phyloP scores from a whole-genome alignment of 306 rosid genomes.

The Albizia julibrissin region DNA sequence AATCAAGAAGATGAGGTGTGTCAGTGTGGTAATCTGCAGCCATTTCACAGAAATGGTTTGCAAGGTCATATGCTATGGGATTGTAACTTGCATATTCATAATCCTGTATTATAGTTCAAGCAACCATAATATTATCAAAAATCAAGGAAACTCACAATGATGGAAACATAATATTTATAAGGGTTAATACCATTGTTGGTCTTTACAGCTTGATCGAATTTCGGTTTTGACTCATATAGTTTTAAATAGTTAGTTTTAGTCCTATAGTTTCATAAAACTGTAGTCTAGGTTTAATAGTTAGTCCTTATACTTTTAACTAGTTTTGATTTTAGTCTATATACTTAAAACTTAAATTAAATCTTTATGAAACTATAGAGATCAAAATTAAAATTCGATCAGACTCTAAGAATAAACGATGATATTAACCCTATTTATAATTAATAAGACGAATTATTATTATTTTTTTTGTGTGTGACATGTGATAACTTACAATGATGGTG shows the following conservation, averaged over 20 bases:
- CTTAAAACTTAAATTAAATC: too few species aligned
- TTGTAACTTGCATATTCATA: constrained; percentile 63
- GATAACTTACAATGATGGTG: constrained; percentile 56
- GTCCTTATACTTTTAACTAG: too few species aligned
- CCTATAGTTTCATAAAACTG: too few species aligned
- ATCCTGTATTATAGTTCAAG: constrained; percentile 1
- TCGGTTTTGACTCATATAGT: too few species aligned
- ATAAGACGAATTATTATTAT: neutral
- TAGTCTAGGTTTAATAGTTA: too few species aligned
- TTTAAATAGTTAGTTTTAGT: too few species aligned
- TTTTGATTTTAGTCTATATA: too few species aligned
- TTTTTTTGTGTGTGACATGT: neutral
- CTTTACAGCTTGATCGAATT: too few species aligned
- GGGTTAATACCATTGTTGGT: too few species aligned
- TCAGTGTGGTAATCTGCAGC: constrained; percentile 66
- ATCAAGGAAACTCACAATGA: neutral
- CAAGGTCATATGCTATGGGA: constrained; percentile 64
- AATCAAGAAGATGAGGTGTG: constrained; percentile 62
- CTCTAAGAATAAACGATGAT: too few species aligned
- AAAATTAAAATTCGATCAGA: too few species aligned
- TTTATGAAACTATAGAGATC: too few species aligned
- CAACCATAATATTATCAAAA: neutral
- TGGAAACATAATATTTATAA: neutral
- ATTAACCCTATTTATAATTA: neutral
- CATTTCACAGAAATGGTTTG: constrained; percentile 80